These are phyloP conservation scores for Coniophora puteana DNA, from an alignment of 1,284 basidiomycete genomes.

Conservation along the genomic window DNA sequence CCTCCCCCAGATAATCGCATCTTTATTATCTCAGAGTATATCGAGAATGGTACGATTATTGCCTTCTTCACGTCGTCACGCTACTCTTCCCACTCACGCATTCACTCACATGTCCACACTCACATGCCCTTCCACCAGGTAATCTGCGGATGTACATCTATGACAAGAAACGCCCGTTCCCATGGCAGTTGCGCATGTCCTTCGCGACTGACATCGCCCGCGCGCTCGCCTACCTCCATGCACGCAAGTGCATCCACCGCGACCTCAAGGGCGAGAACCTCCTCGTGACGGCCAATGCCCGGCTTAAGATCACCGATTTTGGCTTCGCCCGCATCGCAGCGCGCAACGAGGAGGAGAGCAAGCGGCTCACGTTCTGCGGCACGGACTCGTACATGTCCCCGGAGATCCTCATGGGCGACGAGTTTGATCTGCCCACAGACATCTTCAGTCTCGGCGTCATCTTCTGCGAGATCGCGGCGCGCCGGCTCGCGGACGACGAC, in stretches of 20 bases:
- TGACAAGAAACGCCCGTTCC: constrained; percentile 75
- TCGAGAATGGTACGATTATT: constrained; percentile 59
- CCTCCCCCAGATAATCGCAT: constrained; percentile 81
- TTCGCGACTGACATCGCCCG: constrained; percentile 94
- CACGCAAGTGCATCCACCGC: constrained; percentile 81
- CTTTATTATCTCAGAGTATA: constrained; percentile 88
- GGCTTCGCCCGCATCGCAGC: constrained; percentile 93
- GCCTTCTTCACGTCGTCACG: background rate
- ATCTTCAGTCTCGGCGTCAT: constrained; percentile 95
- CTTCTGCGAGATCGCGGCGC: constrained; percentile 86
- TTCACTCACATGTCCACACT: no score
- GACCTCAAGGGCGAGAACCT: constrained; percentile 98
- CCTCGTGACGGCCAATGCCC: constrained; percentile 89
- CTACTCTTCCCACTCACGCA: background rate
- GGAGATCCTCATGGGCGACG: constrained; percentile 88
- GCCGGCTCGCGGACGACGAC: constrained; percentile 80
- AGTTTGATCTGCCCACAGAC: constrained; percentile 92
- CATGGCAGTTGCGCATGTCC: constrained; percentile 87
- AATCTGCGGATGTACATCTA: constrained; percentile 88
- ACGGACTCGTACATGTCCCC: constrained; percentile 95
- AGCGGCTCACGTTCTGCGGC: constrained; percentile 92
- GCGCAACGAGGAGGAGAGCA: constrained; percentile 86
- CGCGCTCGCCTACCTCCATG: constrained; percentile 95
- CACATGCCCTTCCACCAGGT: constrained; percentile 33
- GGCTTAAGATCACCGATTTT: constrained; percentile 96